A percentile compares a stretch with the other conserved stretches of the same genome.
phyloP scores from a whole-genome alignment of 1,284 basidiomycete species.

The Schizophyllum amplum region DNA sequence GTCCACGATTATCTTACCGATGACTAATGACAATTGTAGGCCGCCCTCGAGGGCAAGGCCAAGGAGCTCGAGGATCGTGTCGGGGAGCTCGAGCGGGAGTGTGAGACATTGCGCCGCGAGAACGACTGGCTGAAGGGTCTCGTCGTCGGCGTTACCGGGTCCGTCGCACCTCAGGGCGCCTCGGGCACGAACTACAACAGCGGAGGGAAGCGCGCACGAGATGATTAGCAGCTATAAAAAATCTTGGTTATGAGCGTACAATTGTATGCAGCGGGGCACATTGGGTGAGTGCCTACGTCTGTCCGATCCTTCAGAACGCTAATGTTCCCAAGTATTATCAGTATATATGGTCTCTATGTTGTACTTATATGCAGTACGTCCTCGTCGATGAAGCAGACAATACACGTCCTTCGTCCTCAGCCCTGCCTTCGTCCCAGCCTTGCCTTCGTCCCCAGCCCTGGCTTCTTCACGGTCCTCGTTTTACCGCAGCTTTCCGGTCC shows the following conservation, averaged over 20 bases:
- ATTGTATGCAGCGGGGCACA: background rate
- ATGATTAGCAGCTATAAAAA: background rate
- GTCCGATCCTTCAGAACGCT: background rate
- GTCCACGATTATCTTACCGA: background rate
- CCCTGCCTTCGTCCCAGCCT: background rate
- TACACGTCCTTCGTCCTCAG: background rate
- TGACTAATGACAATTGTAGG: slow-evolving; percentile 16
- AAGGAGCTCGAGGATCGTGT: slow-evolving; percentile 88
- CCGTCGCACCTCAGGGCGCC: slow-evolving; percentile 31
- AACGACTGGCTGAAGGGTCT: slow-evolving; percentile 94
- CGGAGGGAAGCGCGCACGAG: background rate
- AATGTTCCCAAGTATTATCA: background rate
- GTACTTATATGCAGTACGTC: background rate
- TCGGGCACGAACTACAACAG: background rate
- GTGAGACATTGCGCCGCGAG: slow-evolving; percentile 84
- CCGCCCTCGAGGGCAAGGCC: slow-evolving; percentile 81
- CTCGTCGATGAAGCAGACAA: background rate
- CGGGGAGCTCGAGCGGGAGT: slow-evolving; percentile 81
- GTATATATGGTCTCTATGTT: background rate
- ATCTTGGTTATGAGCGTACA: too few relatives aligned
- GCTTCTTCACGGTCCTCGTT: background rate
- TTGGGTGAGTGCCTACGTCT: background rate
- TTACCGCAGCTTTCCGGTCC: background rate
- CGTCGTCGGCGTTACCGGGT: slow-evolving; percentile 79
- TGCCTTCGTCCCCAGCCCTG: too few relatives aligned